Percentiles rank a stretch among this genome's conserved stretches.
phyloP scores from a whole-genome alignment of 108 stramenopile species.

The Thalassiosira profunda region DNA sequence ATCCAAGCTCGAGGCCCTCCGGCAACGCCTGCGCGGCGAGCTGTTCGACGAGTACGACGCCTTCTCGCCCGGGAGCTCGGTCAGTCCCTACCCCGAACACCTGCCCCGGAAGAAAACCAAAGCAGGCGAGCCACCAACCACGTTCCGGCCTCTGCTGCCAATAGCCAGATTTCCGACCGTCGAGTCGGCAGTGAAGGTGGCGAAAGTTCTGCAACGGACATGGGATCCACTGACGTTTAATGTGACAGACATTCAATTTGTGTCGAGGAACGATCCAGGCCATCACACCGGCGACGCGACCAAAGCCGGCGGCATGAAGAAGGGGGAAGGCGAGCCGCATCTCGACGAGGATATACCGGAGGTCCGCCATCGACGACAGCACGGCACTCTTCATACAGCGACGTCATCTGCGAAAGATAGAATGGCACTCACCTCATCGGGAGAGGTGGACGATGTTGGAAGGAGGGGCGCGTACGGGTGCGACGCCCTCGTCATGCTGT shows the following conservation, averaged over 20 bases:
- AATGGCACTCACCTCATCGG: conserved; percentile 25
- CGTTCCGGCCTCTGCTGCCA: conserved; percentile 70
- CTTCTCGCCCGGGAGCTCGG: conserved; percentile 46
- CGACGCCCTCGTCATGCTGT: conserved; percentile 78
- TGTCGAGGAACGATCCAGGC: conserved; percentile 47
- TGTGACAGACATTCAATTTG: conserved; percentile 71
- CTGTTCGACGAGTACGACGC: conserved; percentile 49
- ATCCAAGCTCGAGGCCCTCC: conserved; percentile 43
- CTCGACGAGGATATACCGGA: conserved; percentile 14
- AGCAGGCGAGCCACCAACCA: not conserved
- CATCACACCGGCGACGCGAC: too few relatives aligned
- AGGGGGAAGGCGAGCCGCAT: not conserved
- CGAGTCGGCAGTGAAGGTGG: conserved; percentile 58
- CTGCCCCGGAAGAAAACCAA: conserved; percentile 34
- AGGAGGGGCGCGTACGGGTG: conserved; percentile 60
- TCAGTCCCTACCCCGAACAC: conserved; percentile 48
- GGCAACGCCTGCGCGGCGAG: conserved; percentile 46
- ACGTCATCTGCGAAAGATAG: conserved; percentile 2
- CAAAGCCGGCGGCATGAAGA: too few relatives aligned
- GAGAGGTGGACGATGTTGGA: conserved; percentile 51
- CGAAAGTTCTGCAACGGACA: conserved; percentile 59
- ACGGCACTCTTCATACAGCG: not conserved
- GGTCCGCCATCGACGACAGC: conserved; percentile 6
- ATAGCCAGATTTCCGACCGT: conserved; percentile 68
- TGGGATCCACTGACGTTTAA: conserved; percentile 76